phyloP scores from a whole-genome alignment of 2,329 filamentous ascomycete species.

The Dothistroma septosporum region DNA sequence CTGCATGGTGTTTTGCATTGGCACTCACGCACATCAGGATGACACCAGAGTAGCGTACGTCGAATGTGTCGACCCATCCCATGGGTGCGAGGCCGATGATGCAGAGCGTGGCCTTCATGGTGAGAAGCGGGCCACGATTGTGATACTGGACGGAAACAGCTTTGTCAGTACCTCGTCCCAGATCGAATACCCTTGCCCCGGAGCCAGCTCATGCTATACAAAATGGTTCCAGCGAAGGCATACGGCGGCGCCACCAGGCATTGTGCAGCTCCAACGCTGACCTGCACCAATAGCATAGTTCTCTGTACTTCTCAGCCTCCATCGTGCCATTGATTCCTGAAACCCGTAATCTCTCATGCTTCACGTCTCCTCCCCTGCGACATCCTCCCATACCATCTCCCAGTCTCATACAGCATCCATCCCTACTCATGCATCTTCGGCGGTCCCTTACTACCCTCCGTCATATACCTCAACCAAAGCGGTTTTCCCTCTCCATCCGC shows the following conservation, averaged over 20 bases:
- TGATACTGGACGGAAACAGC: constrained; percentile 16
- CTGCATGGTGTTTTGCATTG: constrained; percentile 70
- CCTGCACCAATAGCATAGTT: too few species aligned
- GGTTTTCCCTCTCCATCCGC: neutral
- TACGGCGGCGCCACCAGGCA: constrained; percentile 36
- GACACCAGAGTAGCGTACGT: constrained; percentile 60
- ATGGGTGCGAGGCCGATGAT: constrained; percentile 28
- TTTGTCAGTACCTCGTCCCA: neutral
- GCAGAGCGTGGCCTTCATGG: constrained; percentile 26
- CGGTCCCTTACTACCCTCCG: neutral
- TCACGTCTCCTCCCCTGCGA: too few species aligned
- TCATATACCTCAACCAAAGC: neutral
- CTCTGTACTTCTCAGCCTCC: too few species aligned
- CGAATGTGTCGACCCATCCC: constrained; percentile 24
- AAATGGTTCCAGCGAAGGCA: constrained; percentile 33
- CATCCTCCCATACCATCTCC: neutral
- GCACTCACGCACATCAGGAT: constrained; percentile 73
- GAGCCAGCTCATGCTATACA: constrained; percentile 26
- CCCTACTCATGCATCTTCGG: neutral
- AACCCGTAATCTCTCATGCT: too few species aligned
- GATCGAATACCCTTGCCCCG: constrained; percentile 24
- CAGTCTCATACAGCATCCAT: neutral
- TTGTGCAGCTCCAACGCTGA: constrained; percentile 26
- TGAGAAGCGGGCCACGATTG: constrained; percentile 28
- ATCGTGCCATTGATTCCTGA: too few species aligned